phyloP scores from a whole-genome alignment of 352 stramenopile species.

The Globisporangium splendens region DNA sequence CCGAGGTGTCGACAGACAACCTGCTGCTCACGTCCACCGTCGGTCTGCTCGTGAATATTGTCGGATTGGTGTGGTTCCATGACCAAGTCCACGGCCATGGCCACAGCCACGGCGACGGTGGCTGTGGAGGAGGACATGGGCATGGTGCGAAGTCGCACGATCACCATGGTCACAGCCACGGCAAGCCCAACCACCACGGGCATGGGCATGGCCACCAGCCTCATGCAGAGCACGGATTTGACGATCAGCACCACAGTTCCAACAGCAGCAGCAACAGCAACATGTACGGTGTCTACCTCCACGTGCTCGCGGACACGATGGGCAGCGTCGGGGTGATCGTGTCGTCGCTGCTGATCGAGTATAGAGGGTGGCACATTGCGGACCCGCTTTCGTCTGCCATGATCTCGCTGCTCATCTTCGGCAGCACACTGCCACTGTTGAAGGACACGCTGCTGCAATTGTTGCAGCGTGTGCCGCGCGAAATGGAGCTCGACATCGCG shows the following conservation, averaged over 20 bases:
- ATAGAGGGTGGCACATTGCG: conserved; percentile 79
- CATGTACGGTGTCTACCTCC: conserved; percentile 90
- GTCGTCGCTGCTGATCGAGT: conserved; percentile 82
- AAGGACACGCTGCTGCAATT: conserved; percentile 72
- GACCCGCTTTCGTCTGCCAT: conserved; percentile 81
- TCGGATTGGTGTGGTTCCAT: conserved; percentile 90
- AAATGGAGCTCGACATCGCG: conserved; percentile 42
- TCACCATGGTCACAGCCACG: conserved; percentile 32
- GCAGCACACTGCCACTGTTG: conserved; percentile 74
- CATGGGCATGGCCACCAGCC: conserved; percentile 15
- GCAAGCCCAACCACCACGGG: conserved; percentile 28
- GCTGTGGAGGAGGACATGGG: conserved; percentile 13
- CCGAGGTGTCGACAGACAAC: conserved; percentile 79
- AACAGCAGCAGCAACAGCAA: conserved; percentile 75
- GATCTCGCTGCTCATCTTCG: conserved; percentile 82
- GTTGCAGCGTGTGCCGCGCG: conserved; percentile 61
- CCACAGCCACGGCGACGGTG: conserved; percentile 43
- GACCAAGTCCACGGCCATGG: conserved; percentile 80
- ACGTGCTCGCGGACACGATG: conserved; percentile 87
- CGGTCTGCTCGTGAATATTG: conserved; percentile 82
- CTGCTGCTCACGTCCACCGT: conserved; percentile 81
- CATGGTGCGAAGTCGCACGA: conserved; percentile 15
- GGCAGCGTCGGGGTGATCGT: conserved; percentile 88
- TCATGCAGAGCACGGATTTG: conserved; percentile 7
- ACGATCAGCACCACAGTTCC: conserved; percentile 1